A percentile compares a stretch with the other conserved stretches of the same genome.
These are phyloP conservation scores for Pontederia paniculata DNA, from an alignment of 176 grass and related monocot genomes.

Conservation along the genomic window DNA sequence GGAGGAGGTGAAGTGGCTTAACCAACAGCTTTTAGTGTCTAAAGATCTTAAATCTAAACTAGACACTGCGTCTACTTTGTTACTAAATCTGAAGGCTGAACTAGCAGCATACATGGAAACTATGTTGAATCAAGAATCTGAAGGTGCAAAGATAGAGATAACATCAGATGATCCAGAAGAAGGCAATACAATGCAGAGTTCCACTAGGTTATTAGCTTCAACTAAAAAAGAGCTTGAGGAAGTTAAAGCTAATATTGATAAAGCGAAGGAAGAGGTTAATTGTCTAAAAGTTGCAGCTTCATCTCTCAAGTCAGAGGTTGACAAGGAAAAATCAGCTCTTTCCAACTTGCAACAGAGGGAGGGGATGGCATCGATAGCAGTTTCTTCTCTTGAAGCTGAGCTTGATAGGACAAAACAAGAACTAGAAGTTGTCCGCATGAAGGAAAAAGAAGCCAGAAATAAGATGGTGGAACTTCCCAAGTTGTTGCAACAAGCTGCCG, in stretches of 20 bases:
- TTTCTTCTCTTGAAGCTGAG: slow-evolving; percentile 77
- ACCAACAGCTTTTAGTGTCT: slow-evolving; percentile 40
- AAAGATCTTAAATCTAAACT: slow-evolving; percentile 34
- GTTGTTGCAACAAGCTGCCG: slow-evolving; percentile 64
- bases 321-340: slow-evolving; percentile 53
- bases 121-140: slow-evolving; percentile 47
- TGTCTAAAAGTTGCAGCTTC: slow-evolving; percentile 36
- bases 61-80: slow-evolving; percentile 30
- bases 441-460: slow-evolving; percentile 48
- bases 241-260: slow-evolving; percentile 45
- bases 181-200: slow-evolving; percentile 43
- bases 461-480: slow-evolving; percentile 73
- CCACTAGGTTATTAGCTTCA: slow-evolving; percentile 53
- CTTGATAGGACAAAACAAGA: slow-evolving; percentile 57
- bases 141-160: slow-evolving; percentile 20
- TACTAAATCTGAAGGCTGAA: slow-evolving; percentile 45
- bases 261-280: slow-evolving; percentile 39
- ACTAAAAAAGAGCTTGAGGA: slow-evolving; percentile 57
- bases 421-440: slow-evolving; percentile 48
- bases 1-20: slow-evolving; percentile 47
- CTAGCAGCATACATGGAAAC: slow-evolving; percentile 41
- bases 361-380: slow-evolving; percentile 76
- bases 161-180: slow-evolving; percentile 28
- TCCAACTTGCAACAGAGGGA: slow-evolving; percentile 63
- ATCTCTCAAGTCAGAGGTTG: slow-evolving; percentile 51